Evolutionary conservation across 192 early-diverging fungal species (phyloP).

Genomic region (Jimgerdemannia flammicorona): DNA sequence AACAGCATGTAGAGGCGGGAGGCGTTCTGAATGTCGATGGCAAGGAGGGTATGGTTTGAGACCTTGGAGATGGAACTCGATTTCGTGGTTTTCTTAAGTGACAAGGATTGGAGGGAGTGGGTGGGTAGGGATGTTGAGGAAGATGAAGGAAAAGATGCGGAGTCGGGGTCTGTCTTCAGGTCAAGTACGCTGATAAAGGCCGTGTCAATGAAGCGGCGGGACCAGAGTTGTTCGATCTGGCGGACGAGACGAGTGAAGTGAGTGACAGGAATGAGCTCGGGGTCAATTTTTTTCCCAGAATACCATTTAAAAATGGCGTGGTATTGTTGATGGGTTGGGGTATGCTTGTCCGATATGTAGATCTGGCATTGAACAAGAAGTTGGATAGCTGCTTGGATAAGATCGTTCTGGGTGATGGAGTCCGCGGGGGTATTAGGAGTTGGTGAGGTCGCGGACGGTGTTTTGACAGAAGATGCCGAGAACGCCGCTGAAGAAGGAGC

Average conservation of each 20-base stretch:
- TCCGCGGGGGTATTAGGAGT: too few relatives aligned
- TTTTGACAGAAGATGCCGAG: too few relatives aligned
- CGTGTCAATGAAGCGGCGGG: conserved; percentile 19
- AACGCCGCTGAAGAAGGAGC: background rate
- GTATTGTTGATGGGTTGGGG: conserved; percentile 8
- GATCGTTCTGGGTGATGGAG: background rate
- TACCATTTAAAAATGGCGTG: conserved; percentile 33
- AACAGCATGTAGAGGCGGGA: conserved; percentile 38
- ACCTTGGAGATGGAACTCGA: background rate
- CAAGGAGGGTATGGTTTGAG: conserved; percentile 13
- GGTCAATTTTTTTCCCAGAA: background rate
- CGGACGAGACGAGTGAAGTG: conserved; percentile 17
- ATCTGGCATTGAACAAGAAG: background rate
- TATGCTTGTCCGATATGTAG: conserved; percentile 13
- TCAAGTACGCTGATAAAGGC: conserved; percentile 1
- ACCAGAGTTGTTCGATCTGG: conserved; percentile 29
- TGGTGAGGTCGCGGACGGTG: too few relatives aligned
- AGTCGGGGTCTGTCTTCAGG: background rate
- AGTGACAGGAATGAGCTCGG: conserved; percentile 1
- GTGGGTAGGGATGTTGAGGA: background rate
- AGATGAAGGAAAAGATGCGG: background rate
- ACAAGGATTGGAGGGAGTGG: background rate
- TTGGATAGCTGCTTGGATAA: background rate
- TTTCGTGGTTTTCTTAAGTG: background rate
- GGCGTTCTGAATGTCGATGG: conserved; percentile 40